Percentiles rank a stretch among this genome's conserved stretches.
These are phyloP conservation scores for Aspergillus saccharolyticus DNA, from an alignment of 495 filamentous ascomycete species.

Conservation along the genomic window DNA sequence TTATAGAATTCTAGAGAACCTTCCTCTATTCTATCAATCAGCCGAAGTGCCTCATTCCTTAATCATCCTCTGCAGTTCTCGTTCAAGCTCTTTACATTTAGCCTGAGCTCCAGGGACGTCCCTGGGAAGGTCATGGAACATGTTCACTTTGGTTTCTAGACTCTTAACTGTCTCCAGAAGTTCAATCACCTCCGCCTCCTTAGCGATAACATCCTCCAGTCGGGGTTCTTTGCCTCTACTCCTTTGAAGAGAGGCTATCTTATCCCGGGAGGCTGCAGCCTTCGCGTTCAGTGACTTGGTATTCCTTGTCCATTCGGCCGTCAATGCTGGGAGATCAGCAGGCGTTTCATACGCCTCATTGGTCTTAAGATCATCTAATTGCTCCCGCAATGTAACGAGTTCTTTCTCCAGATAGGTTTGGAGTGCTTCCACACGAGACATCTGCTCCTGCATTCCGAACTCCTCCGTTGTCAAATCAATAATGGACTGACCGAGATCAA, in stretches of 20 bases:
- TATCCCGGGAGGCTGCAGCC: slow-evolving; percentile 54
- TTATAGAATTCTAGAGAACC: no score
- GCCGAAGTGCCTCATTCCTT: slow-evolving; percentile 63
- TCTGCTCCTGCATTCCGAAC: slow-evolving; percentile 33
- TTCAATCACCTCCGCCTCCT: slow-evolving; percentile 37
- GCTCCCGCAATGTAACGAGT: slow-evolving; percentile 27
- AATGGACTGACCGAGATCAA: slow-evolving; percentile 36
- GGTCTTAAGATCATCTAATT: slow-evolving; percentile 37
- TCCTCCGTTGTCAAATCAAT: slow-evolving; percentile 42
- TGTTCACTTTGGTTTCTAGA: slow-evolving; percentile 50
- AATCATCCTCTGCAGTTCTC: slow-evolving; percentile 53
- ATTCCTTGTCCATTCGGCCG: slow-evolving; percentile 56
- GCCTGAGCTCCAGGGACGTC: slow-evolving; percentile 60
- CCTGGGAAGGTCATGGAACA: slow-evolving; percentile 64
- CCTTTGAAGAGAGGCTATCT: slow-evolving; percentile 37
- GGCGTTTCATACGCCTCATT: slow-evolving; percentile 47
- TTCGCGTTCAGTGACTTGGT: slow-evolving; percentile 55
- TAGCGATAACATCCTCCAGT: slow-evolving; percentile 46
- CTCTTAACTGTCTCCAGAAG: slow-evolving; percentile 34
- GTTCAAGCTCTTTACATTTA: slow-evolving; percentile 59
- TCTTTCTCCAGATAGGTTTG: slow-evolving; percentile 42
- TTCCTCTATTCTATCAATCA: slow-evolving; percentile 41
- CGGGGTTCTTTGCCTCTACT: slow-evolving; percentile 34
- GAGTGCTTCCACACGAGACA: slow-evolving; percentile 54
- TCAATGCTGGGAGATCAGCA: slow-evolving; percentile 50